Evolutionary conservation across 257 asterid genomes (phyloP).

Genomic region (Apocynum venetum): DNA sequence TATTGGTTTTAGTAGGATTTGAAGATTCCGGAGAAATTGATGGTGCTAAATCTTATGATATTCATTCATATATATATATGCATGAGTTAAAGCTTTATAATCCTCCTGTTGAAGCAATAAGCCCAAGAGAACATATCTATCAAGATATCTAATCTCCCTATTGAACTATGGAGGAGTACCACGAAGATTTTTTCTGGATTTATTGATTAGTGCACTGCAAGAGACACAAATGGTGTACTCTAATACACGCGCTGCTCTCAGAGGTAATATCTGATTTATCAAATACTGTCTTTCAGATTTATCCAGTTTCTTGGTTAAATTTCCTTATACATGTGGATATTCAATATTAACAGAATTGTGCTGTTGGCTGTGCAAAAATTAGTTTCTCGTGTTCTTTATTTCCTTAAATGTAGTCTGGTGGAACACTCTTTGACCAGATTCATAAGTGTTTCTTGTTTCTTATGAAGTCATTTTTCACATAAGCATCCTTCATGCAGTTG

Average conservation of each 20-base stretch:
- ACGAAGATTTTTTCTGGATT: constrained; percentile 43
- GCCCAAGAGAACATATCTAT: constrained; percentile 50
- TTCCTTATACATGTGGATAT: not conserved
- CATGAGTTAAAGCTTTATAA: constrained; percentile 6
- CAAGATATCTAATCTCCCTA: constrained; percentile 67
- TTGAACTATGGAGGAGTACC: constrained; percentile 78
- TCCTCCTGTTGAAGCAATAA: constrained; percentile 46
- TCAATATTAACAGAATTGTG: not conserved
- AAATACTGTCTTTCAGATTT: not conserved
- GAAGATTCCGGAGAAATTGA: not conserved
- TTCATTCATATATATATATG: not conserved
- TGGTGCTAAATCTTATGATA: not conserved
- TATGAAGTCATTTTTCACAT: not conserved
- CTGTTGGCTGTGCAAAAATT: not conserved
- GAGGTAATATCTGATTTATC: constrained; percentile 38
- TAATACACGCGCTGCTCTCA: constrained; percentile 50
- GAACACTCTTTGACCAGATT: not conserved
- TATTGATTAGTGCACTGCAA: constrained; percentile 44
- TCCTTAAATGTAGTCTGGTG: not conserved
- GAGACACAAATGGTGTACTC: constrained; percentile 47
- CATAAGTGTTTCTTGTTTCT: not conserved
- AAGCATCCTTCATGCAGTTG: constrained; percentile 49
- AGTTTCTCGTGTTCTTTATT: not conserved
- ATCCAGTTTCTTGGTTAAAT: not conserved
- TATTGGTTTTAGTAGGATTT: too few relatives aligned